Evolutionary conservation across 2,329 filamentous ascomycete species (phyloP).

Genomic region (Botrytis deweyae): DNA sequence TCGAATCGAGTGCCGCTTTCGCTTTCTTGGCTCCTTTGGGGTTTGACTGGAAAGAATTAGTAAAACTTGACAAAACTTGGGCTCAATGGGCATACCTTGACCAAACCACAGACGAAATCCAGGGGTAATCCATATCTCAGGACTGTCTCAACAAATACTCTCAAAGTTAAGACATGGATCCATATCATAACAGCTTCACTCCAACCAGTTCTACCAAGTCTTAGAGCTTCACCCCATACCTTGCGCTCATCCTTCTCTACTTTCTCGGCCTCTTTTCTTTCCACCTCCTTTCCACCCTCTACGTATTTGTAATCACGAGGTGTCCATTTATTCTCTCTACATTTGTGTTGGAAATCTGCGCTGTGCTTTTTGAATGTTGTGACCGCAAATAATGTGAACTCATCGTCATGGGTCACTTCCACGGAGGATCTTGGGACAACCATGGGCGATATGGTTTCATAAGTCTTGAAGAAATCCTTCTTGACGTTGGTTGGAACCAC

Average conservation of each 20-base stretch:
- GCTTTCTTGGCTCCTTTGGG: slow-evolving; percentile 79
- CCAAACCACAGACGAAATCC: slow-evolving; percentile 80
- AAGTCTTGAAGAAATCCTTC: slow-evolving; percentile 86
- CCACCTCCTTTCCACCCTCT: slow-evolving; percentile 84
- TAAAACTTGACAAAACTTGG: neutral
- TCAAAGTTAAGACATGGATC: slow-evolving; percentile 85
- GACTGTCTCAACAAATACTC: slow-evolving; percentile 98
- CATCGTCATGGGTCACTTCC: slow-evolving; percentile 80
- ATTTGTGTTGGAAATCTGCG: slow-evolving; percentile 86
- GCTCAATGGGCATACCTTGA: slow-evolving; percentile 62
- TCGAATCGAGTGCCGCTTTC: slow-evolving; percentile 73
- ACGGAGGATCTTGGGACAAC: slow-evolving; percentile 86
- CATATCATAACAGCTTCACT: slow-evolving; percentile 95
- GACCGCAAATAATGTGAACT: slow-evolving; percentile 85
- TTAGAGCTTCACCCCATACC: slow-evolving; percentile 86
- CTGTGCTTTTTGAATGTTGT: slow-evolving; percentile 92
- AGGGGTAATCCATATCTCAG: slow-evolving; percentile 89
- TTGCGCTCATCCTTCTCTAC: slow-evolving; percentile 84
- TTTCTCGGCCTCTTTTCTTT: slow-evolving; percentile 80
- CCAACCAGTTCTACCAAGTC: slow-evolving; percentile 87
- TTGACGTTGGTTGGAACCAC: slow-evolving; percentile 77
- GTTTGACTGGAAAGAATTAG: slow-evolving; percentile 60
- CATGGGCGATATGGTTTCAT: slow-evolving; percentile 87
- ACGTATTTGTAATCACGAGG: slow-evolving; percentile 93
- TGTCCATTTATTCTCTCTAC: slow-evolving; percentile 89